Percentiles rank a stretch among this genome's conserved stretches.
phyloP scores from a whole-genome alignment of 2,329 filamentous ascomycete genomes.

The Beauveria pseudobassiana region DNA sequence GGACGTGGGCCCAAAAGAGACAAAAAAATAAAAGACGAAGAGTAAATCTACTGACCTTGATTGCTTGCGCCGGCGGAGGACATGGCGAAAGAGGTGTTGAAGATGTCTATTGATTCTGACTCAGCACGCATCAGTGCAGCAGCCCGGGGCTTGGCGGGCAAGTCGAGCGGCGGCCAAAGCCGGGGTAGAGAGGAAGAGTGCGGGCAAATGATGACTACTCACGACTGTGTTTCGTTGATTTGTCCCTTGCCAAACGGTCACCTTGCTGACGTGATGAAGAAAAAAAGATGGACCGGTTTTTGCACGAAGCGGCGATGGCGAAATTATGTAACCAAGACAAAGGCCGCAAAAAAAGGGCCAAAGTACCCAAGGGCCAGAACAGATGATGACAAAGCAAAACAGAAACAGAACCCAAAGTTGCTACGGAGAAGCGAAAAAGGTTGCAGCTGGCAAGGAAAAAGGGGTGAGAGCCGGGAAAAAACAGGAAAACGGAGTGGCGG shows the following conservation, averaged over 20 bases:
- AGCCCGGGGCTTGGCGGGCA: not conserved
- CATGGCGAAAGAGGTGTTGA: slow-evolving; percentile 24
- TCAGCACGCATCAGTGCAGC: slow-evolving; percentile 21
- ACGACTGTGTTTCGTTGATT: not conserved
- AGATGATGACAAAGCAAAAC: slow-evolving; percentile 10
- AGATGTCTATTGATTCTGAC: slow-evolving; percentile 22
- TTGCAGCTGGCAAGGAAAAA: not conserved
- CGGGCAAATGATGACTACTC: slow-evolving; percentile 9
- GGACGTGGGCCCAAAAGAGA: slow-evolving; percentile 2
- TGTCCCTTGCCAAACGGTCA: not conserved
- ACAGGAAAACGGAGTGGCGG: not conserved
- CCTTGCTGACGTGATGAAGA: slow-evolving; percentile 11
- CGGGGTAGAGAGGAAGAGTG: not conserved
- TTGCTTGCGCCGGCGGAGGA: slow-evolving; percentile 25
- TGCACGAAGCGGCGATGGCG: slow-evolving; percentile 4
- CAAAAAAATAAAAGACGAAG: not conserved
- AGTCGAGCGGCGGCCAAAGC: not conserved
- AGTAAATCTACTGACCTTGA: slow-evolving; percentile 24
- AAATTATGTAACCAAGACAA: slow-evolving; percentile 11
- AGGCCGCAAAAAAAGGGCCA: not conserved
- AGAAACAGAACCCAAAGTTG: not conserved
- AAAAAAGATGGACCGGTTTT: slow-evolving; percentile 9
- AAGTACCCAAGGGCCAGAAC: not conserved
- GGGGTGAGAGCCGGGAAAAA: not conserved
- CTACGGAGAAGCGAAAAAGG: not conserved